phyloP scores from a whole-genome alignment of 768 basidiomycete genomes.

The Strobilomyces echinocephalus region DNA sequence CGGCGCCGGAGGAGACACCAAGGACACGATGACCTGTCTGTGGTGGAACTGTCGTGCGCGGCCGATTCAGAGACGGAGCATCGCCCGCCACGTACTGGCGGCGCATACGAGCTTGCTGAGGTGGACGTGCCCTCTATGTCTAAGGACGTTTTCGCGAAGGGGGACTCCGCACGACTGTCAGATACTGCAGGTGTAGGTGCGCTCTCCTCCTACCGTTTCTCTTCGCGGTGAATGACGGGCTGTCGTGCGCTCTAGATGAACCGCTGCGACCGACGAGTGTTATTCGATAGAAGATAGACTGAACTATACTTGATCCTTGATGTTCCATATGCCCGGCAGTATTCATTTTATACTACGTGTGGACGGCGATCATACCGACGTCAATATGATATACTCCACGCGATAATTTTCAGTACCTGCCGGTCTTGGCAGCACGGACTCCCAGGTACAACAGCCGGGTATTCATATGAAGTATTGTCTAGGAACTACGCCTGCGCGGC shows the following conservation, averaged over 20 bases:
- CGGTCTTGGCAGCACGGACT: not conserved
- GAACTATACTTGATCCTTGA: no score
- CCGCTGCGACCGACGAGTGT: no score
- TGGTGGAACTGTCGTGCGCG: not conserved
- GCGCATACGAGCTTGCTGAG: not conserved
- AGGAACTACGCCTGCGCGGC: not conserved
- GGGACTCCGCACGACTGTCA: not conserved
- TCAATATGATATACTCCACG: no score
- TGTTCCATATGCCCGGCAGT: no score
- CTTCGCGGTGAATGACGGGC: not conserved
- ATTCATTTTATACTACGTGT: no score
- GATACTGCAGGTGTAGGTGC: not conserved
- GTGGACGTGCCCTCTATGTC: conserved; percentile 8
- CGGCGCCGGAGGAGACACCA: not conserved
- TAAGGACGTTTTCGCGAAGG: not conserved
- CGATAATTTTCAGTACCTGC: no score
- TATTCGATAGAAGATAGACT: no score
- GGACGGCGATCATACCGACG: no score
- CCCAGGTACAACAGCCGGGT: no score
- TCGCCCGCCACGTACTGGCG: not conserved
- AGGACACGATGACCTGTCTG: not conserved
- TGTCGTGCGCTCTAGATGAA: not conserved
- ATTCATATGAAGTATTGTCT: not conserved
- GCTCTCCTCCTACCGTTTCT: not conserved
- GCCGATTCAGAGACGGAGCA: not conserved